Evolutionary conservation across 495 filamentous ascomycete species (phyloP), one percentile per base, ranked within the genome.

Genomic region (Aspergillus biplanus): DNA sequence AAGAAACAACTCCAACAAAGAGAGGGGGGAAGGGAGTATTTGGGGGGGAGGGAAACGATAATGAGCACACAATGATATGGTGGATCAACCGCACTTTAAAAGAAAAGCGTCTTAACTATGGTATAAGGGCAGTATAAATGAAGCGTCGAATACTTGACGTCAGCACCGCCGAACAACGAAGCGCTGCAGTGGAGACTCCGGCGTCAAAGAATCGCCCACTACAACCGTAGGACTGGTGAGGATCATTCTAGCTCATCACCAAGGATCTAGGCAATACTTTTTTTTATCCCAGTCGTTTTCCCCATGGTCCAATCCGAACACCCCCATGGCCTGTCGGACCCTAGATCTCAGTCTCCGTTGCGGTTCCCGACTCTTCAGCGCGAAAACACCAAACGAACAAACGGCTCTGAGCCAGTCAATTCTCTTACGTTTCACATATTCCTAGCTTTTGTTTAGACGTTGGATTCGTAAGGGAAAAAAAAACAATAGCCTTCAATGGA

Each of bases 111-210:
- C n/a, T 50, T 18, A 27, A 31, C n/a, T 27, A 44, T 4, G 47
- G 18, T 18, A 11, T 27, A 27, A 27, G 21, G 21, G 21, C 21
- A 27, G 21, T 27, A 27, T 27, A 62, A 47, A 46, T n/a, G 32
- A 44, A 49, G 27, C 58, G 33, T 27, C 35, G 39, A 67, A 52
- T 67, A 34, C 58, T 64, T 64, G 61, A 67, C 65, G 65, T 67
- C 65, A 67, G 65, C 65, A 39, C 52, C 31, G 33, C n/a, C 50
- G 47, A 56, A 56, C 52, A 62, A 37, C 31, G 61, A 58, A 62
- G 58, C 58, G 61, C 58, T 58, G 15, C 16, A 31, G 65, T 64
- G 59, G 62, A 62, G 65, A 7, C 16, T n/a, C 48, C 33, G 53
- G 61, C 61, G 65, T 64, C 58, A 67, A 64, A 61, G 52, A 47